Conservation (phyloP, 148 eudicot species). For the Polygonum maritimum region DNA sequence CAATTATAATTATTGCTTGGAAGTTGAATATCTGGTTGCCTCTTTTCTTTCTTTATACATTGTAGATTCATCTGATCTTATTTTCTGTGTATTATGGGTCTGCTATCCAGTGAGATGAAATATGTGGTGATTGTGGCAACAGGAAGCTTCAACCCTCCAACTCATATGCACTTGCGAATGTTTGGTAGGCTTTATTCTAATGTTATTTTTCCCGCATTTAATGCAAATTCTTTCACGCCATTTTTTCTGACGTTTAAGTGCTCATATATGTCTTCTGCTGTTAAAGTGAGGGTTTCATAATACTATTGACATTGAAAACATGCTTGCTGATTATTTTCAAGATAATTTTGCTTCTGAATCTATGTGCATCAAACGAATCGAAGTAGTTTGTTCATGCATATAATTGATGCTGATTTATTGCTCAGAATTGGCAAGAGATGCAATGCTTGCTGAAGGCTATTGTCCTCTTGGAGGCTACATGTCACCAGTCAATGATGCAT, state of each 20-base stretch:
- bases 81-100: slow-evolving; percentile 1
- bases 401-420: slow-evolving; percentile 13
- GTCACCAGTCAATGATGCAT: slow-evolving; percentile 96
- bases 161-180: slow-evolving; percentile 87
- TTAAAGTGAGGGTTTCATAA: background rate
- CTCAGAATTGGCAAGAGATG: slow-evolving; percentile 85
- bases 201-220: background rate
- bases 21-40: background rate
- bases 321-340: background rate
- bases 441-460: slow-evolving; percentile 60
- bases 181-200: slow-evolving; percentile 46
- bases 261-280: background rate
- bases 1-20: background rate
- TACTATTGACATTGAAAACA: background rate
- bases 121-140: slow-evolving; percentile 64
- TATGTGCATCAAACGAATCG: background rate
- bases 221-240: background rate
- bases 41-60: background rate
- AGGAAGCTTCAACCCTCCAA: slow-evolving; percentile 95
- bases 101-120: slow-evolving; percentile 24
- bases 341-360: background rate
- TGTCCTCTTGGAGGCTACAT: slow-evolving; percentile 85
- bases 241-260: background rate
- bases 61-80: background rate
- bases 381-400: background rate